Conservation (phyloP, 257 asterid species). For the Schizonepeta tenuifolia region DNA sequence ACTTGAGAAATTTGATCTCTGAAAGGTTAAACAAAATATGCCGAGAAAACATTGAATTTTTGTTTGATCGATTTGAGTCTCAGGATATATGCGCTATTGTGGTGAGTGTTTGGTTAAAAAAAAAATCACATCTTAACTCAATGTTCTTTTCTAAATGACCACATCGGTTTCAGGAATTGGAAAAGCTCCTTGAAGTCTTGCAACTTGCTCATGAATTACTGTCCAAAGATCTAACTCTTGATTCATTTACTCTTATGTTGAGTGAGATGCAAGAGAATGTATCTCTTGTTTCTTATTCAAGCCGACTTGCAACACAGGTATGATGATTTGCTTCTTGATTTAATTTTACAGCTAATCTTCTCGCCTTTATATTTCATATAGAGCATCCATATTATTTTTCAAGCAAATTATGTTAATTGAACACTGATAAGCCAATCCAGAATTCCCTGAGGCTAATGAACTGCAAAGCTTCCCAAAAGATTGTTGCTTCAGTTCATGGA, state of each 20-base stretch:
- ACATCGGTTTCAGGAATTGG: slow-evolving; percentile 76
- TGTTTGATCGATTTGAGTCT: slow-evolving; percentile 91
- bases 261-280: slow-evolving; percentile 97
- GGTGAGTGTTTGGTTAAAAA: slow-evolving; percentile 55
- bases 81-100: slow-evolving; percentile 95
- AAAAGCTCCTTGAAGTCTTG: slow-evolving; percentile 75
- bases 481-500: not conserved
- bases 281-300: slow-evolving; percentile 94
- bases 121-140: slow-evolving; percentile 23
- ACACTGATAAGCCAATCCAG: not conserved
- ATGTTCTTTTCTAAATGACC: slow-evolving; percentile 29
- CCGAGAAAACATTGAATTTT: slow-evolving; percentile 89
- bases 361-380: not conserved
- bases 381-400: not conserved
- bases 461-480: not conserved
- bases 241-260: slow-evolving; percentile 81
- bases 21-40: slow-evolving; percentile 88
- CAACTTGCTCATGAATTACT: slow-evolving; percentile 85
- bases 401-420: not conserved
- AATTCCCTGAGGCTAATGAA: not conserved
- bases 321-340: slow-evolving; percentile 8
- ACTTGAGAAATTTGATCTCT: slow-evolving; percentile 86
- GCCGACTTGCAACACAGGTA: slow-evolving; percentile 98
- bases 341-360: not conserved
- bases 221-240: slow-evolving; percentile 77